phyloP scores from a whole-genome alignment of 495 filamentous ascomycete genomes.

The Penicillium coffeae region DNA sequence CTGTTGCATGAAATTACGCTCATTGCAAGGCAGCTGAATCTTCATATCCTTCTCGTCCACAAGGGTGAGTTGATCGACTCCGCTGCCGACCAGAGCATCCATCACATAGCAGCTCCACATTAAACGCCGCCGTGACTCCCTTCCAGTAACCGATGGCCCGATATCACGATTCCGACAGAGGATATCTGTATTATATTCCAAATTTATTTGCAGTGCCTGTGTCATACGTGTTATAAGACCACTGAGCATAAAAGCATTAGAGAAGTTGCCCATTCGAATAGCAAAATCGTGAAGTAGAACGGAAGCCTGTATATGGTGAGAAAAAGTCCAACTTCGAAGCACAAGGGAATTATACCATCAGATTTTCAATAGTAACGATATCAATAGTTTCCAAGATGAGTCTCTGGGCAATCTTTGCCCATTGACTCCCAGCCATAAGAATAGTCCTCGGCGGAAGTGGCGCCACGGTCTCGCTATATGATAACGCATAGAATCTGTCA shows the following conservation, averaged over 20 bases:
- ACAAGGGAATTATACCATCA: slow-evolving; percentile 17
- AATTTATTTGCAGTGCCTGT: slow-evolving; percentile 35
- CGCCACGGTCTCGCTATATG: slow-evolving; percentile 17
- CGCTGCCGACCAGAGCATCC: slow-evolving; percentile 33
- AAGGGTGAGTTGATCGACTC: slow-evolving; percentile 31
- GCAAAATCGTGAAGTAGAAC: slow-evolving; percentile 33
- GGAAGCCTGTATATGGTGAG: slow-evolving; percentile 13
- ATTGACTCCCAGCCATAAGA: slow-evolving; percentile 22
- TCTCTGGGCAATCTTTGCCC: slow-evolving; percentile 27
- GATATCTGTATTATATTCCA: slow-evolving; percentile 34
- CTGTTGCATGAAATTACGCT: slow-evolving; percentile 27
- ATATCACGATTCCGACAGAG: slow-evolving; percentile 22
- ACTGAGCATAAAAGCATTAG: slow-evolving; percentile 36
- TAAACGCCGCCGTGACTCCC: slow-evolving; percentile 30
- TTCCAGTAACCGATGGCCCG: slow-evolving; percentile 18
- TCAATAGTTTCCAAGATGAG: slow-evolving; percentile 29
- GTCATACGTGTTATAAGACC: slow-evolving; percentile 35
- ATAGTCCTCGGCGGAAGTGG: slow-evolving; percentile 12
- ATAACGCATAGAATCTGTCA: slow-evolving; percentile 24
- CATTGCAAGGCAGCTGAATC: slow-evolving; percentile 34
- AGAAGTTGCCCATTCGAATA: slow-evolving; percentile 30
- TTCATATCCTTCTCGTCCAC: slow-evolving; percentile 34
- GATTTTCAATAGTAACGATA: slow-evolving; percentile 30
- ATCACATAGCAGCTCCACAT: slow-evolving; percentile 41
- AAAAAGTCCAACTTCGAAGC: neutral